Evolutionary conservation across 495 filamentous ascomycete species (phyloP), one percentile per base, ranked within the genome.

Genomic region (Daldinia bambusicola): DNA sequence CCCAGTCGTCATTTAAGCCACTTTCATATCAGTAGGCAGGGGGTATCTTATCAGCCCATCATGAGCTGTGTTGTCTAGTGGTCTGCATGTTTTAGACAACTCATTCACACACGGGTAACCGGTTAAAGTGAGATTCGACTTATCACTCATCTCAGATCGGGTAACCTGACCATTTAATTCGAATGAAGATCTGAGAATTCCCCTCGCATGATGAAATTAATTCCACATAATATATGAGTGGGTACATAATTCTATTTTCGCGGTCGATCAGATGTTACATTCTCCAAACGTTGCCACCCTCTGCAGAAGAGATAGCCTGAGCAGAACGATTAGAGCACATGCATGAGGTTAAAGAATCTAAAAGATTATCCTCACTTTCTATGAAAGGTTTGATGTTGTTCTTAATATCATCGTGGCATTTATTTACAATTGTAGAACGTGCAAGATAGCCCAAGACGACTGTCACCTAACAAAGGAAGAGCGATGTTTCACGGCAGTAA

Each of bases 61-160:
- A 32, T 2, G 38, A 41, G 20, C 13, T 26, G 20, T 48, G 22
- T 51, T 37, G 40, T 45, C 16, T 41, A 51, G 22, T 51, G 30
- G 40, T 45, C 16, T 41, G 57, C 52, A 55, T 63, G 16, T 64
- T n/a, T 36, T 56, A 7, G 34, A 36, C 34, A 36, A 34, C 45
- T 32, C 16, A 7, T 43, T 63, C 37, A 53, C 30, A 52, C 31
- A 26, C 31, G 20, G 32, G 26, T 51, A 45, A 40, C 70, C 70
- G 70, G 66, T 10, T 73, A 73, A 73, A 73, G 66, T 57, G 43
- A 26, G 4, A 38, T 72, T 52, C 9, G 22, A 45, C 32, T 43
- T 55, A 36, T 31, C 31, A 22, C 43, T 37, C 36, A 20, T 58
- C 14, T 53, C 60, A 34, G 16, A 61, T 64, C 34, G 52, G 20